Evolutionary conservation across 805 yeast species (phyloP).

Genomic region (Metschnikowia cerradonensis): DNA sequence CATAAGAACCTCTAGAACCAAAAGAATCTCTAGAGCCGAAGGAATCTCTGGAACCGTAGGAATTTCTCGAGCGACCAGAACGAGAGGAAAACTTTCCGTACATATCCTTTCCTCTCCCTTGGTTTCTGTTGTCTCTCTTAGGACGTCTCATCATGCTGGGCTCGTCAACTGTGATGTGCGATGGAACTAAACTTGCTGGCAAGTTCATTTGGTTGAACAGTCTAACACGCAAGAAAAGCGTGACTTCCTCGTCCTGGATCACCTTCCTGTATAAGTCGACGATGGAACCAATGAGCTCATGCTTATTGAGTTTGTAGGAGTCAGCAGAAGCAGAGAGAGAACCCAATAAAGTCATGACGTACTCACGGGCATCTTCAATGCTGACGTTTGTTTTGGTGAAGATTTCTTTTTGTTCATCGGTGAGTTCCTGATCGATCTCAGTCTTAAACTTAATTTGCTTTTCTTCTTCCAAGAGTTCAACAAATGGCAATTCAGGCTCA

Average conservation of each 20-base stretch:
- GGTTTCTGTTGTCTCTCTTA: background rate
- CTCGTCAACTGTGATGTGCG: slow-evolving; percentile 14
- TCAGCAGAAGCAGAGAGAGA: slow-evolving; percentile 26
- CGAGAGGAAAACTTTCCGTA: background rate
- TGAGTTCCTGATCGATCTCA: slow-evolving; percentile 35
- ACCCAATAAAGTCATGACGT: slow-evolving; percentile 24
- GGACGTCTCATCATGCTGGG: slow-evolving; percentile 8
- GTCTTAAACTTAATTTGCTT: slow-evolving; percentile 55
- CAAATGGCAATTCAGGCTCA: slow-evolving; percentile 53
- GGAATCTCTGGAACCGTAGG: background rate
- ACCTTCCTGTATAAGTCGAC: slow-evolving; percentile 11
- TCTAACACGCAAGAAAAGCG: slow-evolving; percentile 6
- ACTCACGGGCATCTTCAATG: slow-evolving; percentile 22
- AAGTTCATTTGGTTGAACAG: slow-evolving; percentile 14
- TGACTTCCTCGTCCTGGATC: slow-evolving; percentile 8
- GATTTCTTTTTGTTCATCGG: slow-evolving; percentile 29
- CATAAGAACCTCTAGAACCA: background rate
- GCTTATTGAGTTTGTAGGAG: slow-evolving; percentile 12
- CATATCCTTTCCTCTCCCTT: background rate
- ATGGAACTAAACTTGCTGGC: slow-evolving; percentile 16
- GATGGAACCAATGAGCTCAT: slow-evolving; percentile 9
- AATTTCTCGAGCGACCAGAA: background rate
- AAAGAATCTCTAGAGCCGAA: background rate
- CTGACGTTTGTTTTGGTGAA: slow-evolving; percentile 16
- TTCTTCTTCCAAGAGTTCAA: slow-evolving; percentile 41